These are phyloP conservation scores for Volutella citrinella DNA, from an alignment of 2,329 filamentous ascomycete genomes.

Conservation along the genomic window DNA sequence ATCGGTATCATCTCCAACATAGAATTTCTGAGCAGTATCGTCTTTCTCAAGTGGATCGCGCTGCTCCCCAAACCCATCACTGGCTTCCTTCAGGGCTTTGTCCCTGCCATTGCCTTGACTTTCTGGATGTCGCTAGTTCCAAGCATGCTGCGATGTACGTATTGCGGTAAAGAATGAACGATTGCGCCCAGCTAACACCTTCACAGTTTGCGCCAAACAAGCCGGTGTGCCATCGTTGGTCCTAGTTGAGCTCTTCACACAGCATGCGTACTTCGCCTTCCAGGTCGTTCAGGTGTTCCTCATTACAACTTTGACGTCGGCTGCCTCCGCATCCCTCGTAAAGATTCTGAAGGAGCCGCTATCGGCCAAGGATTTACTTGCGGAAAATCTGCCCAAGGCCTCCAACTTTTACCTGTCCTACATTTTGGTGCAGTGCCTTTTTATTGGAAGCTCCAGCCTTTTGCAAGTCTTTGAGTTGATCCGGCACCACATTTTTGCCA, in stretches of 20 bases:
- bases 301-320: slow-evolving; percentile 77
- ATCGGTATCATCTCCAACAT: slow-evolving; percentile 89
- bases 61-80: slow-evolving; percentile 68
- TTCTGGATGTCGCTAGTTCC: slow-evolving; percentile 86
- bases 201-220: slow-evolving; percentile 67
- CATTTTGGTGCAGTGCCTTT: slow-evolving; percentile 87
- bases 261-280: slow-evolving; percentile 89
- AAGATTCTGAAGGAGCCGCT: slow-evolving; percentile 62
- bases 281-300: slow-evolving; percentile 91
- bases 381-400: slow-evolving; percentile 72
- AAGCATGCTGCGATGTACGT: slow-evolving; percentile 64
- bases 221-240: slow-evolving; percentile 78
- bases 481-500: slow-evolving; percentile 58
- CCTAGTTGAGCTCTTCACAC: slow-evolving; percentile 80
- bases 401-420: slow-evolving; percentile 95
- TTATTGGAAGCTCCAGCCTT: slow-evolving; percentile 70
- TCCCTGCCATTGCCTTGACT: slow-evolving; percentile 76
- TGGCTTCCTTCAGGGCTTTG: slow-evolving; percentile 79
- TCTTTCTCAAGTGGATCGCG: slow-evolving; percentile 70
- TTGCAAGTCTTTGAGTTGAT: slow-evolving; percentile 67
- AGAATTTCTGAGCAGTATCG: slow-evolving; percentile 57
- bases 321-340: slow-evolving; percentile 67
- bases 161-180: not conserved
- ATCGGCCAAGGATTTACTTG: slow-evolving; percentile 61
- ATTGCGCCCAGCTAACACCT: slow-evolving; percentile 7